Conservation (phyloP, 1,139 yeast species). For the Torulaspora globosa region DNA sequence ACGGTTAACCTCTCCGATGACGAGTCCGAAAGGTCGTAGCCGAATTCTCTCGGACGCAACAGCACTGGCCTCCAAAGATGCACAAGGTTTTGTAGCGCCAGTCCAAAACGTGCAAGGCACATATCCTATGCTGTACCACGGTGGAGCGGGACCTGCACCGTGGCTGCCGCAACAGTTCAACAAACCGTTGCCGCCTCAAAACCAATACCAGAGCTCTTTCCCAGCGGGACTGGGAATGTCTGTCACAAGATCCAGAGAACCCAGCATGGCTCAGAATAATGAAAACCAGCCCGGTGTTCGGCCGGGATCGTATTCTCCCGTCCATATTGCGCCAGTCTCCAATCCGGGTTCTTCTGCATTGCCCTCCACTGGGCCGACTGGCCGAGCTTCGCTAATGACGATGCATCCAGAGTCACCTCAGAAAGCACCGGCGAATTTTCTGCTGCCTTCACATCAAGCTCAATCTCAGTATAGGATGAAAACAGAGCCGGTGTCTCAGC, state of each 20-base stretch:
- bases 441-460: constrained; percentile 14
- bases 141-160: constrained; percentile 9
- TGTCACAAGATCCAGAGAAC: constrained; percentile 8
- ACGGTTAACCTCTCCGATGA: constrained; percentile 16
- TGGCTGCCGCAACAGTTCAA: constrained; percentile 14
- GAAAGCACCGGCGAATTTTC: constrained; percentile 5
- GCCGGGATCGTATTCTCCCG: constrained; percentile 8
- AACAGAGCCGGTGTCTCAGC: constrained; percentile 7
- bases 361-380: constrained; percentile 8
- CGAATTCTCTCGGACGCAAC: constrained; percentile 20
- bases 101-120: constrained; percentile 6
- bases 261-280: constrained; percentile 3
- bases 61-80: constrained; percentile 5
- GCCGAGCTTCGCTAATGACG: constrained; percentile 9
- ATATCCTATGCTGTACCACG: constrained; percentile 7
- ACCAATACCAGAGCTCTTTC: constrained; percentile 8
- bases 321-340: constrained; percentile 1
- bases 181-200: constrained; percentile 7
- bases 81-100: constrained; percentile 3
- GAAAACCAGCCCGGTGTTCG: constrained; percentile 10
- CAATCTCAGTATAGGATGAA: constrained; percentile 10
- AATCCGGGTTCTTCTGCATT: constrained; percentile 3
- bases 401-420: constrained; percentile 12
- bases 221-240: constrained; percentile 17
- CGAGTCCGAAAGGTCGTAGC: constrained; percentile 20